A percentile compares a stretch with the other conserved stretches of the same genome.
Conservation (phyloP, 73 alveolate genomes). For the Loxodes magnus region DNA sequence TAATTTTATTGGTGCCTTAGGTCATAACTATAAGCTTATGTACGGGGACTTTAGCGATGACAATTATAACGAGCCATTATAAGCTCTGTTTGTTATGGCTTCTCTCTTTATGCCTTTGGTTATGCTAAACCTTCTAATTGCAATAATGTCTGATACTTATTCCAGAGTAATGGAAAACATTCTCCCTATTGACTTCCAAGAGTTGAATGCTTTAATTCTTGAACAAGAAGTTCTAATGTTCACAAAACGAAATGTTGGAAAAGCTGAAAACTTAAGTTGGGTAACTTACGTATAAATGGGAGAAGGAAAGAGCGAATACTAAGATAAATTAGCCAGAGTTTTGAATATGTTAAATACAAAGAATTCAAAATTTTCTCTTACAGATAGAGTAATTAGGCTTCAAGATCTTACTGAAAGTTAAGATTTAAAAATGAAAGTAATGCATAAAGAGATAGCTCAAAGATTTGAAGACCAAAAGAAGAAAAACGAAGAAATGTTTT, state of each 20-base stretch:
- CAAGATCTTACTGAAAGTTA: too few species aligned
- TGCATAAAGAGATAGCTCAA: too few species aligned
- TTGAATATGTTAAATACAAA: too few species aligned
- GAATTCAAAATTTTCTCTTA: too few species aligned
- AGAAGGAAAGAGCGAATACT: too few species aligned
- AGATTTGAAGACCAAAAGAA: too few species aligned
- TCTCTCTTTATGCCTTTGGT: slow-evolving; percentile 1
- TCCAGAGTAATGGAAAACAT: slow-evolving; percentile 1
- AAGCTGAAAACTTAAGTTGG: too few species aligned
- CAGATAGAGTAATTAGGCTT: too few species aligned
- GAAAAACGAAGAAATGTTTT: too few species aligned
- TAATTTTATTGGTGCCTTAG: neutral
- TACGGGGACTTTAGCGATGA: slow-evolving; percentile 4
- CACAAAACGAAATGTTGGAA: neutral
- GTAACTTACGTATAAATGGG: too few species aligned
- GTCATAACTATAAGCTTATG: neutral
- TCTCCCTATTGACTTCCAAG: neutral
- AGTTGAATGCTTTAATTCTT: neutral
- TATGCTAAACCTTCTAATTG: slow-evolving; percentile 9
- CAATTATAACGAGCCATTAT: neutral
- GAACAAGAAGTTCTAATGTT: neutral
- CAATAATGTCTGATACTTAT: neutral
- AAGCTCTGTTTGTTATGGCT: neutral
- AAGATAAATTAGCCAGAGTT: too few species aligned
- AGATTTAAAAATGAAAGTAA: too few species aligned